Evolutionary conservation across 1,139 yeast genomes (phyloP), one percentile per base, ranked within the genome.

Genomic region (Groenewaldozyma auringiensis): DNA sequence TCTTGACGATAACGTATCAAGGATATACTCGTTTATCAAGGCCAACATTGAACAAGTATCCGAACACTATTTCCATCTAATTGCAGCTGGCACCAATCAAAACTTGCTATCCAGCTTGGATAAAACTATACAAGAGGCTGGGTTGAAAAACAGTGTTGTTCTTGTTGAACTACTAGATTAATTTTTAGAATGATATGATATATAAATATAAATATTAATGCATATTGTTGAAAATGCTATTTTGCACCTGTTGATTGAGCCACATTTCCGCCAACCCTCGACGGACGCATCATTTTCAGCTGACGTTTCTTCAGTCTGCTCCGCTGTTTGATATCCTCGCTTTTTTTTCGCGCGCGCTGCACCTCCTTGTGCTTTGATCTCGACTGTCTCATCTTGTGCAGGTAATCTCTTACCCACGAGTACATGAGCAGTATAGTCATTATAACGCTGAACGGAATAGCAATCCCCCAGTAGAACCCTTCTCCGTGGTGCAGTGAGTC

Each of bases 81-180:
- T 11, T 25, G 29, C 29, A 6, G 79, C 88, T 9, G 74, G 79
- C 58, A 58, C 76, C 57, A 78, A 80, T 46, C 75, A 75, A 44
- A 83, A 83, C 59, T 70, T 92, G 45, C 71, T 83, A 21, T 79
- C 76, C 1, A 72, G 75, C 38, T 63, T 84, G 44, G 78, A 77
- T 42, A 57, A 66, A 50, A 75, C 87, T 1, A 74, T 92, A n/a
- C 79, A 72, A 42, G 84, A 78, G 3, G 86, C 92, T 0, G 88
- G 86, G 1, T 72, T 94, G 53, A 78, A 80, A 59, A 92, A 88
- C 62, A 88, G 95, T 37, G 81, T 89, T 44, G 68, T 92, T 13
- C 67, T 88, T 48, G 71, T 89, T 41, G 97, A 92, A 56, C 60
- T 67, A 37, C 51, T 60, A 13, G 66, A 65, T 27, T 58, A 45